Percentiles rank a stretch among this genome's conserved stretches.
Conservation (phyloP, 2,329 filamentous ascomycete species). For the Hypoxylon sp. region DNA sequence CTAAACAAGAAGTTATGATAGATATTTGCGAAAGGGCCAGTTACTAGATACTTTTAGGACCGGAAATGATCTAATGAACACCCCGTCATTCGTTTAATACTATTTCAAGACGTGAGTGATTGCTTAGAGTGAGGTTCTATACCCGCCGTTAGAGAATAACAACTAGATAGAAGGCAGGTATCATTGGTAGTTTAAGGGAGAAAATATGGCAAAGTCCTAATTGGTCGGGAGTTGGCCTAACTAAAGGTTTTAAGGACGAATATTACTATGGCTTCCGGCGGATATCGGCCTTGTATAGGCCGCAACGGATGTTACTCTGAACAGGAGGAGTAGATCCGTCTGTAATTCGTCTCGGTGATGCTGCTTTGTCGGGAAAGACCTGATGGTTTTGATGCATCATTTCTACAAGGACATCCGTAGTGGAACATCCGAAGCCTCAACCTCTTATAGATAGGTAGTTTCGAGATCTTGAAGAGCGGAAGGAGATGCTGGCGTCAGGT, state of each 20-base stretch:
- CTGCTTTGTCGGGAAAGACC: conserved; percentile 23
- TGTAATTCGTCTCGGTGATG: conserved; percentile 30
- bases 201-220: conserved; percentile 6
- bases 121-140: not conserved
- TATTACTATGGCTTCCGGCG: conserved; percentile 19
- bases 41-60: not conserved
- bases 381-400: conserved; percentile 24
- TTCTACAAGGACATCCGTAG: conserved; percentile 2
- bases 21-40: not conserved
- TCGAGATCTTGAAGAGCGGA: conserved; percentile 4
- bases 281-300: conserved; percentile 13
- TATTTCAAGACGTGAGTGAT: not conserved
- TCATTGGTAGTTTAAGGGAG: not conserved
- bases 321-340: conserved; percentile 18
- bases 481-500: conserved; percentile 28
- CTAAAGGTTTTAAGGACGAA: not conserved
- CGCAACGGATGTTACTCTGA: conserved; percentile 14
- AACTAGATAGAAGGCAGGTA: not conserved
- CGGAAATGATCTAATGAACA: not conserved
- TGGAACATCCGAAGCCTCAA: conserved; percentile 10
- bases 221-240: conserved; percentile 6
- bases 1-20: not conserved
- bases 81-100: not conserved
- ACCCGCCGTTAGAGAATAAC: not conserved
- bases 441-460: conserved; percentile 5